Conservation (phyloP, 768 basidiomycete species). For the Pholiota microspora region DNA sequence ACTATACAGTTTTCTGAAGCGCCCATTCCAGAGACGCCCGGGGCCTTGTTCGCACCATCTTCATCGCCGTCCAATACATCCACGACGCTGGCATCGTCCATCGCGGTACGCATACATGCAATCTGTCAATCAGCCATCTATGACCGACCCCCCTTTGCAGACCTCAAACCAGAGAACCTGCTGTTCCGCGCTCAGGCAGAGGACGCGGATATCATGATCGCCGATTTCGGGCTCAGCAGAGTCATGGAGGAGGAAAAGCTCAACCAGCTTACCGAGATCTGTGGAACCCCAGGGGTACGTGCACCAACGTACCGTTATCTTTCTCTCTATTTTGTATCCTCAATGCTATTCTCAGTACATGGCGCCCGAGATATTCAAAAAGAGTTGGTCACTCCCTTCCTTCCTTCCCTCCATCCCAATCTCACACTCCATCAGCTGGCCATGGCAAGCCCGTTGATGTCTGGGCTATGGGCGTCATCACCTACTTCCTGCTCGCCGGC, state of each 20-base stretch:
- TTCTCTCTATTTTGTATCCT: background rate
- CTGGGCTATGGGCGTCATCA: constrained; percentile 98
- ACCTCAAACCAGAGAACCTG: constrained; percentile 97
- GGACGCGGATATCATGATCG: constrained; percentile 94
- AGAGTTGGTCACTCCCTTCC: constrained; percentile 47
- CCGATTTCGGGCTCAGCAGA: constrained; percentile 92
- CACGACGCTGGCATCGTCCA: constrained; percentile 93
- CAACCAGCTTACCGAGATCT: constrained; percentile 88
- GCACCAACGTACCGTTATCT: background rate
- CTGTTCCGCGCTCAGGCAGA: constrained; percentile 88
- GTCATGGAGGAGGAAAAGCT: constrained; percentile 91
- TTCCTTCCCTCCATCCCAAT: constrained; percentile 4
- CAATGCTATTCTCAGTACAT: constrained; percentile 57
- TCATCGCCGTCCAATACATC: constrained; percentile 86
- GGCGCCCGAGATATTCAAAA: constrained; percentile 96
- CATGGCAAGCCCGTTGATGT: constrained; percentile 94
- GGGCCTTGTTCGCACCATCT: constrained; percentile 80
- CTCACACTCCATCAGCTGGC: constrained; percentile 51
- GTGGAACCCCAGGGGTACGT: constrained; percentile 82
- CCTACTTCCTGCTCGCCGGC: constrained; percentile 89
- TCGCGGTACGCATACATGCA: constrained; percentile 48
- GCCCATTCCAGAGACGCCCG: constrained; percentile 75
- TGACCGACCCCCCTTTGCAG: constrained; percentile 31
- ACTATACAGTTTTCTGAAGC: too few relatives aligned
- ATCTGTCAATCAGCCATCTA: background rate